These are phyloP conservation scores for Ephemerocybe angulata DNA, from an alignment of 768 basidiomycete species.

Conservation along the genomic window DNA sequence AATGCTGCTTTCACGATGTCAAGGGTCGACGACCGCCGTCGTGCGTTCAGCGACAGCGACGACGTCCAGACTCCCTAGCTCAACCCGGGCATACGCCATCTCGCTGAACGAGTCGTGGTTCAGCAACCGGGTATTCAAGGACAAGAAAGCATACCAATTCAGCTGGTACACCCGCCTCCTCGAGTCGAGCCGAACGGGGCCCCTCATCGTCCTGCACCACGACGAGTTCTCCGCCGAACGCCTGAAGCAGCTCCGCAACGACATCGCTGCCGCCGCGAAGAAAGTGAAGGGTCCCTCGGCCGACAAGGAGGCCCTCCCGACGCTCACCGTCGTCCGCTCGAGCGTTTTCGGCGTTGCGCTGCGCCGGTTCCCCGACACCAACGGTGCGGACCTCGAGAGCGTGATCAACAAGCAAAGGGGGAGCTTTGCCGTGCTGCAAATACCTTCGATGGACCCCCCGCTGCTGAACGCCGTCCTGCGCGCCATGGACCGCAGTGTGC, in stretches of 20 bases:
- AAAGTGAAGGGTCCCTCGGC: conserved; percentile 38
- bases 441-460: conserved; percentile 69
- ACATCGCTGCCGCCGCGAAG: conserved; percentile 56
- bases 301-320: conserved; percentile 36
- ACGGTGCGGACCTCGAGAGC: conserved; percentile 41
- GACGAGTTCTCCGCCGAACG: conserved; percentile 68
- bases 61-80: background rate
- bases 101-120: conserved; percentile 51
- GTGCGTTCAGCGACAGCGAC: background rate
- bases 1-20: conserved; percentile 11
- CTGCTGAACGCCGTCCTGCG: conserved; percentile 65
- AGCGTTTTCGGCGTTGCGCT: conserved; percentile 78
- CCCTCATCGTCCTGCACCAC: conserved; percentile 78
- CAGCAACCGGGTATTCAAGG: conserved; percentile 62
- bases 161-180: conserved; percentile 76
- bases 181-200: conserved; percentile 47
- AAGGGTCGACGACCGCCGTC: background rate
- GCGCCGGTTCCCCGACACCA: conserved; percentile 54
- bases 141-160: conserved; percentile 79
- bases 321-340: conserved; percentile 69
- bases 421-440: conserved; percentile 59
- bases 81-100: conserved; percentile 45
- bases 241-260: conserved; percentile 63
- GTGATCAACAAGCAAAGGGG: conserved; percentile 60
- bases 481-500: conserved; percentile 62